Evolutionary conservation across 805 yeast genomes (phyloP), one percentile per base, ranked within the genome.

Genomic region (Metschnikowia aberdeeniae): DNA sequence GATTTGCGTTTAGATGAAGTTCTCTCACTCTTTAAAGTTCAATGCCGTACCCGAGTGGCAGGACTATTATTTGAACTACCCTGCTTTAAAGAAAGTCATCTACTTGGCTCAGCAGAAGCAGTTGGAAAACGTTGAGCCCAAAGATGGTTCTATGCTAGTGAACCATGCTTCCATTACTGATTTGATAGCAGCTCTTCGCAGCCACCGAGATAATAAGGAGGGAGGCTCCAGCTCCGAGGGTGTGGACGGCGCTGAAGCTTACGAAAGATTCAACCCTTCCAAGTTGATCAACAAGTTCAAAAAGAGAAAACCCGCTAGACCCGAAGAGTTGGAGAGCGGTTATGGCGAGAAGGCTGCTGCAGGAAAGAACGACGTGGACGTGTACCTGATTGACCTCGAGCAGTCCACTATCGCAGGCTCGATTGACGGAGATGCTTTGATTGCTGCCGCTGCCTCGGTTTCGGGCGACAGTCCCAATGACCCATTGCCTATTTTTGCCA

Each of bases 31-130:
- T 28, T 60, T 75, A 42, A 73, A 73, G 56, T 72, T 75, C 51
- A 75, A 75, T 51, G 73, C 76, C n/a, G 80, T 75, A 30, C 80
- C 80, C 5, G 80, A 75, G 55, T 75, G 79, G 78, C 67, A 65
- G 50, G 78, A 74, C 43, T 53, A 62, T 37, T 75, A 75, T 49
- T 54, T 75, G 49, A 66, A 71, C 45, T 75, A 75, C 50, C 67
- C 75, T 6, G 71, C 72, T 9, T 62, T 82, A 52, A 82, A 82
- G 56, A 79, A 80, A 55, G 56, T 71, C 27, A 75, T 81, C 30
- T 82, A 82, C 56, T 65, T 71, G 49, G 67, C 82, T 31, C 84
- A 80, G 46, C 66, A 67, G 45, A 62, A 61, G 30, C 72, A 68
- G 48, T 45, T 64, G 19, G 54, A 54, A 33, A 49, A 39, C 32